A percentile compares a stretch with the other conserved stretches of the same genome.
phyloP scores from a whole-genome alignment of 257 asterid genomes.

The Ehretia macrophylla region DNA sequence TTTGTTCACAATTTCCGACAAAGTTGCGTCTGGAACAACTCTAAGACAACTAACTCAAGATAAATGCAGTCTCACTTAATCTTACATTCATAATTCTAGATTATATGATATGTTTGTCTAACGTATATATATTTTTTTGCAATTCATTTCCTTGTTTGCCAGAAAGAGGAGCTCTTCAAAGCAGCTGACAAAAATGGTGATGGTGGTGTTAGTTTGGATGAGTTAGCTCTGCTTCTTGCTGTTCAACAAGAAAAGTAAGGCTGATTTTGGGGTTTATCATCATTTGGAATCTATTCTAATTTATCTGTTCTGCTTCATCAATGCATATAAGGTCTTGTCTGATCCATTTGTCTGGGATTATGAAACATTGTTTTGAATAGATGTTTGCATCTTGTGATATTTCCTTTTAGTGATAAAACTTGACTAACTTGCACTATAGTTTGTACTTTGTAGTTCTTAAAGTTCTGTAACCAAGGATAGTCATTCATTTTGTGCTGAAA shows the following conservation, averaged over 20 bases:
- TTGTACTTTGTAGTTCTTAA: no score
- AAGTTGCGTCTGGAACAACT: no score
- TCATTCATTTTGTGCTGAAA: no score
- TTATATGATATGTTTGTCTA: constrained; percentile 1
- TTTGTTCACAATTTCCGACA: no score
- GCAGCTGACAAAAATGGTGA: constrained; percentile 93
- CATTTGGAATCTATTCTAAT: neutral
- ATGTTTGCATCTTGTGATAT: no score
- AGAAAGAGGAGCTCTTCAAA: constrained; percentile 94
- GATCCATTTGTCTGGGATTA: no score
- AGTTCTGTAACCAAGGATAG: no score
- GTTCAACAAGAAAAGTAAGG: constrained; percentile 82
- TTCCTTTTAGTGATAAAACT: no score
- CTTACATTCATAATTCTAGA: neutral
- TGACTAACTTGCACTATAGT: no score
- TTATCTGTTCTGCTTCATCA: neutral
- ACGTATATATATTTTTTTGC: constrained; percentile 18
- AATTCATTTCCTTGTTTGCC: constrained; percentile 19
- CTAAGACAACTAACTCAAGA: no score
- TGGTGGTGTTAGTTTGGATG: constrained; percentile 90
- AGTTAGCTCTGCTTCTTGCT: constrained; percentile 92
- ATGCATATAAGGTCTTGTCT: neutral
- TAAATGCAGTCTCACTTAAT: no score
- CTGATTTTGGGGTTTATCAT: neutral
- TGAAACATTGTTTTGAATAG: no score